Base-by-base conservation (phyloP, 2,329 filamentous ascomycete species). In the Corynespora cassiicola region DNA sequence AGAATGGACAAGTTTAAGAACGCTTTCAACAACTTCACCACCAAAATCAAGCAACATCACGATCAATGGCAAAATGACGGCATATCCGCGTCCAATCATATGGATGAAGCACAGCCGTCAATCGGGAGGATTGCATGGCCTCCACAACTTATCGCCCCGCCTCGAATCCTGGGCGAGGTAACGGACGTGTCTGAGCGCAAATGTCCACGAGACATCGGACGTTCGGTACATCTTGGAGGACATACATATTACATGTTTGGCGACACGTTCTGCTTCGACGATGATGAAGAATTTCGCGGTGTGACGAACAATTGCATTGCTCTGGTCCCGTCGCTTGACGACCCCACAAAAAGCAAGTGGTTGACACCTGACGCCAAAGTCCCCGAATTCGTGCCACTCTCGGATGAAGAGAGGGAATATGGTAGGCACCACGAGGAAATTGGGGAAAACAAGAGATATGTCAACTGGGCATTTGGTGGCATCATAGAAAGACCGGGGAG, bases 271-370 rank as follows among this genome's bases (percentile, higher is more conserved):
- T 45, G 45, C 28, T 49, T 49, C 28, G 34, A 45, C 31, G 12
- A 22, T 17, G 7, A 9, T 7, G 30, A 27, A 7, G 30, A 42
- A 2, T 49, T 49, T 19, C 8, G 19, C 11, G 45, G 45, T 21
- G 45, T 49, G 15, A 45, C 45, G 8, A 49, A 49, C 39, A 49
- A 49, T 18, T 30, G 21, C 35, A 45, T 49, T 30, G 38, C 42
- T 7, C 25, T 33, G 3, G 31, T 49, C 15, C 45, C 45, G 4
- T 10, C 26, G 10, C 18, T 37, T 9, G n/a, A 17, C 10, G 15
- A 26, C 20, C 45, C 45, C 15, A 45, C 35, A 16, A 42, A 42
- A 18, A 49, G 37, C 23, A 25, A 31, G 21, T 49, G 33, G 16
- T 20, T 39, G 2, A 10, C 16, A n/a, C 14, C 19, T 19, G 30